Evolutionary conservation across 2,329 filamentous ascomycete species (phyloP), one percentile per base, ranked within the genome.

Genomic region (Paecilomyces variotii): DNA sequence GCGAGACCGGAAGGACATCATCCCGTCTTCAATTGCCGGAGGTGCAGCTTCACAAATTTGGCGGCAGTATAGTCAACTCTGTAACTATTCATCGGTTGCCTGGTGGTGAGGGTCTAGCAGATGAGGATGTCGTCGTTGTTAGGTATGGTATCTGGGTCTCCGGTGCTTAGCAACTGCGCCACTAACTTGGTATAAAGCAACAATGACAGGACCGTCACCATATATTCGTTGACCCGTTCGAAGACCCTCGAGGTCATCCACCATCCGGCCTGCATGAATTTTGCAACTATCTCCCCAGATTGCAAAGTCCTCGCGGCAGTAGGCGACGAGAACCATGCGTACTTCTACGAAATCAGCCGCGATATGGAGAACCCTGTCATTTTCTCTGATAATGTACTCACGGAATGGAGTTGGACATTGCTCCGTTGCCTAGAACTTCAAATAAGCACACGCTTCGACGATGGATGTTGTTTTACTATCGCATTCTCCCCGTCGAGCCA

Each of bases 271-370:
- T 89, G 87, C 63, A 93, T 97, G 78, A 99, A 99, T 68, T 91
- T 95, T 68, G 90, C 92, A 34, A 85, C 92, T n/a, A 87, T 99
- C 56, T 97, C 93, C 5, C 94, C 93, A 0, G 89, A 97, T 70
- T 93, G 92, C 0, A 83, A 82, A 24, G 76, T 93, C 10, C 80
- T 97, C 24, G 82, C 92, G 4, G 90, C 91, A 1, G 89, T 97
- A 51, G 89, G 93, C 49, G 94, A 99, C 70, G 88, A 92, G 66
- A 88, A 91, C 0, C 89, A 86, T 63, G 84, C 93, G 24, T 97
- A 94, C 73, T 86, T 97, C 63, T 94, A 96, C 72, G 87, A 62
- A 53, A 78, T 64, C 65, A 75, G 50, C 63, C 72, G 53, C 64
- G 69, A 72, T 57, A 62, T 64, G 53, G 66, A 63, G 57, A 67